phyloP scores from a whole-genome alignment of 495 filamentous ascomycete species.

The Lasiosphaeriaceae sp. region DNA sequence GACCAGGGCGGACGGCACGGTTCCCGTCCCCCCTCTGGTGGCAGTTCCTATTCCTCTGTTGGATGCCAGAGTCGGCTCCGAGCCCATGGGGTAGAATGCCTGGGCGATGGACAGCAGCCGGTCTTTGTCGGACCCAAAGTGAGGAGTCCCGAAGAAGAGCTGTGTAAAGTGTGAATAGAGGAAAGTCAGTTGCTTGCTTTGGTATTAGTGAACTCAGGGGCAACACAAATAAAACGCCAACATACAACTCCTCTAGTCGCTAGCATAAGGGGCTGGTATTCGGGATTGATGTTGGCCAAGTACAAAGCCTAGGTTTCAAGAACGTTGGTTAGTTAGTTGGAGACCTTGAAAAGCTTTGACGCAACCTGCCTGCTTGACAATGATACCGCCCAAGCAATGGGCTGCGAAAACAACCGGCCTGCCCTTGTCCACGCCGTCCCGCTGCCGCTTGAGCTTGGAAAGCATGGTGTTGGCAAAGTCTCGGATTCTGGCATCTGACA shows the following conservation, averaged over 20 bases:
- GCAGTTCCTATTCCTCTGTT: no score
- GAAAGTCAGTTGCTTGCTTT: no score
- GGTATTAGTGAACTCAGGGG: background rate
- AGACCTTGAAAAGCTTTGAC: no score
- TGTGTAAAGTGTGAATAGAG: background rate
- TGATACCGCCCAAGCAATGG: slow-evolving; percentile 16
- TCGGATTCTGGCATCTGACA: slow-evolving; percentile 10
- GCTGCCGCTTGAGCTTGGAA: background rate
- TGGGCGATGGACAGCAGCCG: slow-evolving; percentile 8
- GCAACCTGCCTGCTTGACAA: slow-evolving; percentile 7
- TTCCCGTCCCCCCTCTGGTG: no score
- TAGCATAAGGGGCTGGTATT: background rate
- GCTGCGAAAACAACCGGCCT: slow-evolving; percentile 12
- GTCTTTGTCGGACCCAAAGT: slow-evolving; percentile 8
- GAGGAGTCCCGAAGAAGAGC: slow-evolving; percentile 18
- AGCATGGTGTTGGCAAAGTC: slow-evolving; percentile 10
- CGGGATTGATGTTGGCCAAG: slow-evolving; percentile 1
- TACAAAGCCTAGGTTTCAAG: slow-evolving; percentile 10
- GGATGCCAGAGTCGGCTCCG: background rate
- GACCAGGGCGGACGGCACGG: background rate
- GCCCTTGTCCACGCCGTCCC: background rate
- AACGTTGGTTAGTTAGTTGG: no score
- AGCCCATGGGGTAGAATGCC: background rate
- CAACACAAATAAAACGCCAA: background rate
- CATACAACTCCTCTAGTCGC: slow-evolving; percentile 10